Evolutionary conservation across 2,329 filamentous ascomycete genomes (phyloP), one percentile per base, ranked within the genome.

Genomic region (Paramyrothecium roridum): DNA sequence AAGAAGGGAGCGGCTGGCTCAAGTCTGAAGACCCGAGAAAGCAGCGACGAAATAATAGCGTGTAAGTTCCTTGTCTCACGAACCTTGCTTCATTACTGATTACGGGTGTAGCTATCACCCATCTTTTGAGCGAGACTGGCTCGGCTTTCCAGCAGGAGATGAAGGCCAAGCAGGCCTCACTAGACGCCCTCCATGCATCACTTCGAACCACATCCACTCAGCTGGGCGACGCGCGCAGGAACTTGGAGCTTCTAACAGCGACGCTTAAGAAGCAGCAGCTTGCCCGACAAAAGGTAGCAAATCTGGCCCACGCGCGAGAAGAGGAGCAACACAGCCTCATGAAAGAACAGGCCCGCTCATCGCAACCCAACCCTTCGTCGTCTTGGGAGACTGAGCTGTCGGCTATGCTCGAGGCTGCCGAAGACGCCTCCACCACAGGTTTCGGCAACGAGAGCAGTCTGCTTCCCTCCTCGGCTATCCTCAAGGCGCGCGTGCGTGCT

Each of bases 151-250:
- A 90, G 54, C 80, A 85, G 50, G 90, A 93, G 69, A 85, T 96
- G 59, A 89, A 88, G 63, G 80, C 88, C 48, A 96, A 96, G 69
- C 93, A 97, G 74, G 81, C 88, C 51, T 83, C 87, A 30, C 88
- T 98, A 53, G 92, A 97, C 67, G 81, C 86, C 17, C 85, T 96
- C 37, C 93, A 97, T 71, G 79, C 84, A 46, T 87, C 88, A 23
- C 87, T 99, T 52, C 88, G 91, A 50, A 88, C 90, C 55, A 87
- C 91, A 2, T 95, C 92, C 2, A 82, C 87, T 20, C 85, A 90
- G 58, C 83, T 96, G 33, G 87, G 88, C 61, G 88, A 92, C 54
- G 88, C 93, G 54, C 86, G 90, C 54, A 86, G 87, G 54, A 83
- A 81, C 21, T 76, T 96, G 3, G 90, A 96, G 57, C 80, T 83